Percentiles rank a stretch among this genome's conserved stretches.
Conservation (phyloP, 1,284 basidiomycete species). For the Leccinum fallax region DNA sequence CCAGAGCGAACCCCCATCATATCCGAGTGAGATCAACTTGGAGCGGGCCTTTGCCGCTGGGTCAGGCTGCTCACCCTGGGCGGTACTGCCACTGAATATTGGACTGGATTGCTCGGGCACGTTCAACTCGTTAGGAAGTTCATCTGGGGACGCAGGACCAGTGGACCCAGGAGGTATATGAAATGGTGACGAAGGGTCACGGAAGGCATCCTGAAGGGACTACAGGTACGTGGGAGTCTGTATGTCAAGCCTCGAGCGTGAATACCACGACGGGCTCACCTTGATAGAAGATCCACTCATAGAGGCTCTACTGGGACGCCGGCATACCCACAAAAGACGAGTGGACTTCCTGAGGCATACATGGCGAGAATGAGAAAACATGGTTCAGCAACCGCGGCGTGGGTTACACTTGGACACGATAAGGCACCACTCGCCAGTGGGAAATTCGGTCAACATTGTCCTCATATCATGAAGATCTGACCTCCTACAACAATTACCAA, state of each 20-base stretch:
- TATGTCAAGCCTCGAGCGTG: not conserved
- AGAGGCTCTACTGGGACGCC: not conserved
- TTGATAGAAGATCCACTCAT: conserved; percentile 34
- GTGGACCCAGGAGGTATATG: conserved; percentile 59
- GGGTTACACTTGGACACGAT: not conserved
- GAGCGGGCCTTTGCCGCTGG: conserved; percentile 42
- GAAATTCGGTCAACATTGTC: no score
- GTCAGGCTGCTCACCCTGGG: conserved; percentile 6
- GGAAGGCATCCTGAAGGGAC: conserved; percentile 61
- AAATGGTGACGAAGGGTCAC: conserved; percentile 66
- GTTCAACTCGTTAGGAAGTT: conserved; percentile 17
- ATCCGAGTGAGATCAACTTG: conserved; percentile 51
- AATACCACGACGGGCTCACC: conserved; percentile 11
- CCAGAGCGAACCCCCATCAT: conserved; percentile 65
- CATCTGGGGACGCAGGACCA: conserved; percentile 63
- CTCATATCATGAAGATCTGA: no score
- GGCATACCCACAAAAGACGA: conserved; percentile 4
- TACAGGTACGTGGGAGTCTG: conserved; percentile 19
- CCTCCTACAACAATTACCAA: no score
- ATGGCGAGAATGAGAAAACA: not conserved
- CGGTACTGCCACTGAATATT: not conserved
- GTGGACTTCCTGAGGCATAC: not conserved
- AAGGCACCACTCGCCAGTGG: no score
- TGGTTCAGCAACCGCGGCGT: not conserved
- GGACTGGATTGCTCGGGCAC: not conserved